These are phyloP conservation scores for Phlebiopsis gigantea DNA, from an alignment of 768 basidiomycete genomes.

Conservation along the genomic window DNA sequence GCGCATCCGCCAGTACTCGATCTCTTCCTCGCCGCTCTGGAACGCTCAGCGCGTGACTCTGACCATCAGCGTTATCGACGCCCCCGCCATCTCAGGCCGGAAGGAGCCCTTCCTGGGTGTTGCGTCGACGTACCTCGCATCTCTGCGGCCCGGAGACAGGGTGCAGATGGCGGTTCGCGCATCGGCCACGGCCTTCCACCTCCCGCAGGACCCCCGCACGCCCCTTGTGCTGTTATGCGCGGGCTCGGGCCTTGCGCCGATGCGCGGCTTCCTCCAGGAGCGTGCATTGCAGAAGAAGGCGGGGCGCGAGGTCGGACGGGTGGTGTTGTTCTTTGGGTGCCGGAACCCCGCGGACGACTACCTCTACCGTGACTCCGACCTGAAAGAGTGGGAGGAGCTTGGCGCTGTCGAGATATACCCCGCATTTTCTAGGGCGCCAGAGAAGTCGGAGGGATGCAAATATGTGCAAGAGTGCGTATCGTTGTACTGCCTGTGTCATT, in stretches of 20 bases:
- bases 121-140: conserved; percentile 40
- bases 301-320: conserved; percentile 35
- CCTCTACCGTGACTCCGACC: conserved; percentile 36
- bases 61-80: conserved; percentile 39
- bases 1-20: conserved; percentile 46
- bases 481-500: neutral
- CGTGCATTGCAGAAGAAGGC: conserved; percentile 39
- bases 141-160: conserved; percentile 33
- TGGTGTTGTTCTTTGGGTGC: conserved; percentile 45
- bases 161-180: conserved; percentile 39
- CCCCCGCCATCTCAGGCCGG: conserved; percentile 30
- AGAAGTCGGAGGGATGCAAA: conserved; percentile 22
- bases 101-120: conserved; percentile 37
- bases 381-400: conserved; percentile 35
- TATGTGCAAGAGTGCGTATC: conserved; percentile 27
- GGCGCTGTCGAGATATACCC: conserved; percentile 41
- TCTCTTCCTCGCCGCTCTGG: conserved; percentile 44
- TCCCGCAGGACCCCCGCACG: conserved; percentile 32
- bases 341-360: conserved; percentile 36
- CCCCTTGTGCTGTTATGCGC: conserved; percentile 43
- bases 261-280: conserved; percentile 49
- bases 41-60: conserved; percentile 37
- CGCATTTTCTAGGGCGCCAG: conserved; percentile 29
- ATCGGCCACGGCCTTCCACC: conserved; percentile 37
- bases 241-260: conserved; percentile 44